Conservation (phyloP, 257 asterid genomes). For the Capsicum chinense region DNA sequence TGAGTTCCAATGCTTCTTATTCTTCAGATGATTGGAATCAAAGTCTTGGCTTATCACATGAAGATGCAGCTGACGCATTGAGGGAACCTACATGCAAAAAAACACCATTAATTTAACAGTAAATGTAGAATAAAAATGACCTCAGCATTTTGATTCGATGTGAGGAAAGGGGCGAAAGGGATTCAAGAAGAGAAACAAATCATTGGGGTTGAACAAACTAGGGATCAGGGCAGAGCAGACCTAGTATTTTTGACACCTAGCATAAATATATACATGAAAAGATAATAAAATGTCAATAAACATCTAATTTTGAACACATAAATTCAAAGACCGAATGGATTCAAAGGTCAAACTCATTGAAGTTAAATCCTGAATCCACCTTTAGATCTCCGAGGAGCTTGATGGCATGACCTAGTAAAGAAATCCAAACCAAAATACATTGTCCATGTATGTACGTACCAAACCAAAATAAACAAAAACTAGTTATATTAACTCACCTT, state of each 20-base stretch:
- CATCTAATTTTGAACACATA: background rate
- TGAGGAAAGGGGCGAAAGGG: background rate
- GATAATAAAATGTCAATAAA: background rate
- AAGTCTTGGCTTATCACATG: slow-evolving; percentile 96
- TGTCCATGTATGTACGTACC: background rate
- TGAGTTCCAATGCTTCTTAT: slow-evolving; percentile 95
- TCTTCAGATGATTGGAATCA: slow-evolving; percentile 73
- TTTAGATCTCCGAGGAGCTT: background rate
- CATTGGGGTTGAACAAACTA: background rate
- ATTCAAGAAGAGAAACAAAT: slow-evolving; percentile 24
- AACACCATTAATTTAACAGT: background rate
- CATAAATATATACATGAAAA: background rate
- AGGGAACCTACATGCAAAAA: slow-evolving; percentile 61
- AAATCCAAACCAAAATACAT: background rate
- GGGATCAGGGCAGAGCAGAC: background rate
- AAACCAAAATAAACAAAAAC: background rate
- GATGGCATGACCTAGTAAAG: background rate
- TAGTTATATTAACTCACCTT: background rate
- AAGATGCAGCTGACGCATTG: slow-evolving; percentile 92
- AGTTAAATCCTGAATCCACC: background rate
- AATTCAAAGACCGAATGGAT: background rate
- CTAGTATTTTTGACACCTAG: background rate
- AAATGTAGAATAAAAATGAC: background rate
- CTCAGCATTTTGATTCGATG: background rate
- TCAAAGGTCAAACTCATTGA: background rate